Evolutionary conservation across 176 grass and related monocot species (phyloP).

Genomic region (Microstegium vimineum): DNA sequence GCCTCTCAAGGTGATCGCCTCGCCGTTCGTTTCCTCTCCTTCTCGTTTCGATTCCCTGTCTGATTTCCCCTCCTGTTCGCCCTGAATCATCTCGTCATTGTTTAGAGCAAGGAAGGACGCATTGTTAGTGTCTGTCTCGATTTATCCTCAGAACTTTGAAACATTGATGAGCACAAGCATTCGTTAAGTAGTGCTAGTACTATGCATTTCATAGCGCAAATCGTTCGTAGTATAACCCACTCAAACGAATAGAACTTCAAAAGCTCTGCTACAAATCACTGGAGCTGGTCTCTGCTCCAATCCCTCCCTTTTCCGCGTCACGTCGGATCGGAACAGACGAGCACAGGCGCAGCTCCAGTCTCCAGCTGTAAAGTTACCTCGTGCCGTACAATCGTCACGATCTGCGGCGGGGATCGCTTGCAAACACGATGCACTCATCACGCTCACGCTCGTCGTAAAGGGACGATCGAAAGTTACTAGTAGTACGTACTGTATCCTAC

Average conservation of each 20-base stretch:
- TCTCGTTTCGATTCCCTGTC: neutral
- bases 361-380: conserved; percentile 24
- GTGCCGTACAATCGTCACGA: conserved; percentile 16
- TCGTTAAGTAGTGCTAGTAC: neutral
- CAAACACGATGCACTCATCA: neutral
- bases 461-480: neutral
- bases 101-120: neutral
- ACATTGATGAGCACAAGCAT: neutral
- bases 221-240: neutral
- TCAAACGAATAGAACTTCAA: neutral
- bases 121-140: neutral
- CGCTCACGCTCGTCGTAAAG: neutral
- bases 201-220: neutral
- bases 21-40: neutral
- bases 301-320: conserved; percentile 15
- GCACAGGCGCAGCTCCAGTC: neutral
- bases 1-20: conserved; percentile 68
- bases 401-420: conserved; percentile 17
- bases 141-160: neutral
- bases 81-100: neutral
- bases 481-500: no score
- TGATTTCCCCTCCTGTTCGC: neutral
- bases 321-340: conserved; percentile 33
- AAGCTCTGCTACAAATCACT: neutral
- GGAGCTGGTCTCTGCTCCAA: conserved; percentile 5